Percentiles rank a stretch among this genome's conserved stretches.
These are phyloP conservation scores for Pythium dissotocum DNA, from an alignment of 352 stramenopile genomes.

Conservation along the genomic window DNA sequence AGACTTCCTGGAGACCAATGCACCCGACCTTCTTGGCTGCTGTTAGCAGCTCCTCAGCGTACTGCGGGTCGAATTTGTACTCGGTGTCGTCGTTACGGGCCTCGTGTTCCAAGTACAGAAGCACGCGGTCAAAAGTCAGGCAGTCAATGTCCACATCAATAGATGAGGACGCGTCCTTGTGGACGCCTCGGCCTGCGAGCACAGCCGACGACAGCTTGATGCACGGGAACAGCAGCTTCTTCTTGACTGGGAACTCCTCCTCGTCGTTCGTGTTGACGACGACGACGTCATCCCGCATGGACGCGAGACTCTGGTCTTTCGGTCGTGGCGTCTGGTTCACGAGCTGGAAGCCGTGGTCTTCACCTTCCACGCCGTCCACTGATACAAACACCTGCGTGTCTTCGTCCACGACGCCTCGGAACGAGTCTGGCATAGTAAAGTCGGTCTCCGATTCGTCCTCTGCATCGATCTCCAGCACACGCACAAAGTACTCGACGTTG, in stretches of 20 bases:
- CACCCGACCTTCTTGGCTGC: slow-evolving; percentile 73
- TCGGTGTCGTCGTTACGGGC: slow-evolving; percentile 56
- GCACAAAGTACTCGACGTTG: slow-evolving; percentile 63
- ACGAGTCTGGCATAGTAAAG: slow-evolving; percentile 85
- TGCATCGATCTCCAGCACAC: slow-evolving; percentile 69
- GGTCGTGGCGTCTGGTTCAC: slow-evolving; percentile 34
- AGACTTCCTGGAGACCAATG: slow-evolving; percentile 77
- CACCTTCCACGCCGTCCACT: slow-evolving; percentile 42
- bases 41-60: slow-evolving; percentile 70
- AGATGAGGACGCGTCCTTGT: slow-evolving; percentile 64
- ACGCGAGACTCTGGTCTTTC: slow-evolving; percentile 32
- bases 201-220: slow-evolving; percentile 87
- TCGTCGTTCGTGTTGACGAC: slow-evolving; percentile 81
- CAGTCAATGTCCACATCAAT: slow-evolving; percentile 85
- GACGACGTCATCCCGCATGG: slow-evolving; percentile 71
- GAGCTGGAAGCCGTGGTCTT: slow-evolving; percentile 38
- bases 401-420: slow-evolving; percentile 64
- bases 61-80: slow-evolving; percentile 82
- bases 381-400: slow-evolving; percentile 61
- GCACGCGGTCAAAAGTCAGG: slow-evolving; percentile 86
- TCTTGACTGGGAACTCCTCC: slow-evolving; percentile 89
- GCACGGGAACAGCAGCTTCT: slow-evolving; percentile 88
- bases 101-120: slow-evolving; percentile 88
- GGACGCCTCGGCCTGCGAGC: slow-evolving; percentile 66
- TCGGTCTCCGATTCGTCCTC: slow-evolving; percentile 76